Percentiles rank a stretch among this genome's conserved stretches.
phyloP scores from a whole-genome alignment of 2,329 filamentous ascomycete species.

The Cryoendolithus antarcticus region DNA sequence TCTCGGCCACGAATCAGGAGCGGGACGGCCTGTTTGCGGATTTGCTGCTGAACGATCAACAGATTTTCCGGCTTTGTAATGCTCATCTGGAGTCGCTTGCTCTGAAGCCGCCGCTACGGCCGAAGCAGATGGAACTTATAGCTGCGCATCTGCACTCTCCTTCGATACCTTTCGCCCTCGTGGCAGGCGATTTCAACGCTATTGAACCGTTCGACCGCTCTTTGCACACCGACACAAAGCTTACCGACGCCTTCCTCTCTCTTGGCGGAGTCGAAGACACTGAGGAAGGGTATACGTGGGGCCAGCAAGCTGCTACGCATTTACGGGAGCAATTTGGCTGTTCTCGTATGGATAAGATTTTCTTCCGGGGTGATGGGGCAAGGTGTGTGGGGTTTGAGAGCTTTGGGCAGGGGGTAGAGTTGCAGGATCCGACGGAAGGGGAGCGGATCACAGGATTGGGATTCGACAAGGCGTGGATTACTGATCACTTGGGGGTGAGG shows the following conservation, averaged over 20 bases:
- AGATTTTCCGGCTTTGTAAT: conserved; percentile 39
- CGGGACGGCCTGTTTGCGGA: conserved; percentile 47
- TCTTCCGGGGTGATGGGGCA: conserved; percentile 30
- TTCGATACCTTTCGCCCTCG: conserved; percentile 25
- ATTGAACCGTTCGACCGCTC: conserved; percentile 42
- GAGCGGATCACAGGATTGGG: conserved; percentile 22
- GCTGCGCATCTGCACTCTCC: conserved; percentile 30
- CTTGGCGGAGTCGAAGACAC: conserved; percentile 38
- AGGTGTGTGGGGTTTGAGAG: conserved; percentile 28
- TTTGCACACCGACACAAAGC: conserved; percentile 35
- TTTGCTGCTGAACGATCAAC: conserved; percentile 20
- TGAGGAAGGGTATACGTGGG: conserved; percentile 46
- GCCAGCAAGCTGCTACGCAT: conserved; percentile 36
- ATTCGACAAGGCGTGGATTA: conserved; percentile 35
- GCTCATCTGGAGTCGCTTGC: conserved; percentile 46
- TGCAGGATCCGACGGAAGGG: conserved; percentile 23
- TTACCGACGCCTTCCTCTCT: conserved; percentile 42
- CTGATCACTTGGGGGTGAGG: conserved; percentile 38
- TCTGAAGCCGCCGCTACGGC: conserved; percentile 36
- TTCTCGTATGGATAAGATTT: conserved; percentile 44
- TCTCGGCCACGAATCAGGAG: conserved; percentile 33
- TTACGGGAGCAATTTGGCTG: conserved; percentile 36
- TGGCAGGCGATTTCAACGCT: conserved; percentile 48
- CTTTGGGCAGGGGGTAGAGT: conserved; percentile 36
- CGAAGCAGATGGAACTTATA: conserved; percentile 35